These are phyloP conservation scores for Pulveroboletus frians DNA, from an alignment of 768 basidiomycete species.

Conservation along the genomic window DNA sequence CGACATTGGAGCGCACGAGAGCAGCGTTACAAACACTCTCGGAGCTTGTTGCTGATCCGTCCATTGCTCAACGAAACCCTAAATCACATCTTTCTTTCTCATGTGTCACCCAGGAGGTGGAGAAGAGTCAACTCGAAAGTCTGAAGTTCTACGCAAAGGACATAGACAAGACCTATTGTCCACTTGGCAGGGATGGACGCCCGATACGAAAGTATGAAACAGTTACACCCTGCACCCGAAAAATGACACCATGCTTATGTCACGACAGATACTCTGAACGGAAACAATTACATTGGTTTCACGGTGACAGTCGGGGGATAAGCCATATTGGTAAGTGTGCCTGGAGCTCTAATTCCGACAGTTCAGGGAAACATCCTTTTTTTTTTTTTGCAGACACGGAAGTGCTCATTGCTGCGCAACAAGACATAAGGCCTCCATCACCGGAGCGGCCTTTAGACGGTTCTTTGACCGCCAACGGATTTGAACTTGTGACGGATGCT, in stretches of 20 bases:
- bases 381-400: conserved; percentile 17
- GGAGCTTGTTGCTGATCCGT: conserved; percentile 42
- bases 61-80: conserved; percentile 48
- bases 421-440: conserved; percentile 12
- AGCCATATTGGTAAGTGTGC: conserved; percentile 48
- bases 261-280: conserved; percentile 54
- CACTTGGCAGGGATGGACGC: conserved; percentile 51
- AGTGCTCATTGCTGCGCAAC: conserved; percentile 18
- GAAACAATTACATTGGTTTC: conserved; percentile 51
- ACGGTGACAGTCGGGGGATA: conserved; percentile 48
- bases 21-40: conserved; percentile 50
- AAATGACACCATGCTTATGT: neutral
- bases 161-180: conserved; percentile 45
- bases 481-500: conserved; percentile 36
- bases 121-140: conserved; percentile 47
- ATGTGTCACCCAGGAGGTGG: conserved; percentile 48
- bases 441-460: conserved; percentile 25
- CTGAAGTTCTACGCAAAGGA: conserved; percentile 45
- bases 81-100: conserved; percentile 65
- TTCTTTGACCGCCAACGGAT: conserved; percentile 30
- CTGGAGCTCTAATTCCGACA: conserved; percentile 1
- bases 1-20: conserved; percentile 47
- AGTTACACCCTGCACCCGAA: neutral
- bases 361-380: neutral
- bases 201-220: conserved; percentile 55